Evolutionary conservation across 2,329 filamentous ascomycete species (phyloP), one percentile per base, ranked within the genome.

Genomic region (Drechslerella stenobrocha): DNA sequence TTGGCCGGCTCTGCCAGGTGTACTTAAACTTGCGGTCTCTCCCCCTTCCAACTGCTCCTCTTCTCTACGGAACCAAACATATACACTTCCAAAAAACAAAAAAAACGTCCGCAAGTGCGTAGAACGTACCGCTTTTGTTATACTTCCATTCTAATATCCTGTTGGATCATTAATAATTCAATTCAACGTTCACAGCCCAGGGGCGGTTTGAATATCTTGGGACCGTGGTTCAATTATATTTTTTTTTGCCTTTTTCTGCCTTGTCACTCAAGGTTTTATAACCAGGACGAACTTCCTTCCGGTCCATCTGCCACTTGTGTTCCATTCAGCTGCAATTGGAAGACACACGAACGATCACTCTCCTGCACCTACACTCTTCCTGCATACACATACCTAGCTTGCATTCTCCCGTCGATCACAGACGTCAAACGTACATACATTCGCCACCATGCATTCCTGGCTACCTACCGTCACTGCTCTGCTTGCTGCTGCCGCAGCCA

Each of bases 131-230:
- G 55, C 56, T 67, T 46, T 47, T 48, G n/a, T 35, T 53, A 45
- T 24, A 30, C 22, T 60, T 67, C 57, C n/a, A 8, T 47, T 47
- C 26, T 42, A 2, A 42, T 47, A 58, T 56, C 50, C 56, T 46
- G 53, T 66, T 65, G 60, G 60, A 65, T 58, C 24, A 26, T 30
- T 67, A 60, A 60, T 67, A 55, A 18, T 67, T 67, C 63, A 60
- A 56, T 67, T 67, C 63, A 37, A 45, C 44, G 28, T 47, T 22
- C n/a, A 48, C 30, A 8, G 34, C 55, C 53, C 63, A 35, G 59
- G 46, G 50, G 55, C 46, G 55, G 50, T 46, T 52, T 35, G 52
- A 52, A 18, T 37, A 32, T 66, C 53, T 53, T 30, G 52, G 52
- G 42, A 50, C 32, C 32, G 37, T 20, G 30, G 47, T 45, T 46